Percentiles rank a stretch among this genome's conserved stretches.
Evolutionary conservation across 441 rosid genomes (phyloP).

Genomic region (Metrosideros polymorpha): DNA sequence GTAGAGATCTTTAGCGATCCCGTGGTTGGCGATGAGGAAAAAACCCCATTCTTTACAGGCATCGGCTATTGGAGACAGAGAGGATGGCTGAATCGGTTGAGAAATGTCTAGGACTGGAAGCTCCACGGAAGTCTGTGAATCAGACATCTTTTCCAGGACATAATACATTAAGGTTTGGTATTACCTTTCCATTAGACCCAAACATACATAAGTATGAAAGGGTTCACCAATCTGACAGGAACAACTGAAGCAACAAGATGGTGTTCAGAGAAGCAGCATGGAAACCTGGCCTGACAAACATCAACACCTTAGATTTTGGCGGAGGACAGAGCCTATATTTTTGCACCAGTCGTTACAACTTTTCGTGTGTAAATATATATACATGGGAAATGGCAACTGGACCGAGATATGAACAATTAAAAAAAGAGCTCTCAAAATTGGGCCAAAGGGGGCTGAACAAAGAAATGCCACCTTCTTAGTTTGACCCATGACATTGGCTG

Average conservation of each 20-base stretch:
- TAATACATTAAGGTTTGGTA: background rate
- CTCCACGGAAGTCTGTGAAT: conserved; percentile 20
- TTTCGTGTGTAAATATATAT: background rate
- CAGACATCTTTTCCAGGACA: conserved; percentile 23
- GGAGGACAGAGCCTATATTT: background rate
- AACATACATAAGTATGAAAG: background rate
- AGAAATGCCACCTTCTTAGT: background rate
- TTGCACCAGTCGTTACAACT: background rate
- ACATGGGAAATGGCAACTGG: background rate
- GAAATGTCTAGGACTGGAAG: conserved; percentile 64
- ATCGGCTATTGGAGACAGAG: conserved; percentile 30
- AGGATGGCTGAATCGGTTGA: conserved; percentile 25
- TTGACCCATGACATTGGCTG: background rate
- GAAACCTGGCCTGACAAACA: background rate
- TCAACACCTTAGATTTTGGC: background rate
- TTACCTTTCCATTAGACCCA: background rate
- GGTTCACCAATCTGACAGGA: background rate
- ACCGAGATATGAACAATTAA: background rate
- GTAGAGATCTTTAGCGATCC: conserved; percentile 35
- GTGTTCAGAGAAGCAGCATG: background rate
- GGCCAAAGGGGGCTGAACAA: background rate
- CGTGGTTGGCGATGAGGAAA: conserved; percentile 59
- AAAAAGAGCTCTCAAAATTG: background rate
- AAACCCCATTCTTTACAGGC: conserved; percentile 61
- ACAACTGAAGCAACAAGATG: background rate